Conservation (phyloP, 768 basidiomycete species). For the Podaxis rugospora region DNA sequence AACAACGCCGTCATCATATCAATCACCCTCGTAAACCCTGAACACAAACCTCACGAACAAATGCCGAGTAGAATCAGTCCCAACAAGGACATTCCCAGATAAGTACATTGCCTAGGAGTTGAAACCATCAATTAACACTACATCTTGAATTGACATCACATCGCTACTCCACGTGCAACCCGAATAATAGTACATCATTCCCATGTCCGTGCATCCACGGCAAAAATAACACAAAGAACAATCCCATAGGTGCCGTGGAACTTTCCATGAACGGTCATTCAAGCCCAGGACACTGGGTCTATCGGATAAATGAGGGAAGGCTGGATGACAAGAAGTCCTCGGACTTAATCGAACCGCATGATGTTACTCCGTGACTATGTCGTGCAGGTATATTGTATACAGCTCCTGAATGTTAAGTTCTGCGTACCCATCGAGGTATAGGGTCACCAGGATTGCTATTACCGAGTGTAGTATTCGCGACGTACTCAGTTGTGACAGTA, state of each 20-base stretch:
- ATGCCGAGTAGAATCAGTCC: too few relatives aligned
- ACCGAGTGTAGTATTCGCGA: background rate
- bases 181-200: background rate
- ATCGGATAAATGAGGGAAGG: background rate
- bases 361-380: background rate
- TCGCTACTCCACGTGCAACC: background rate
- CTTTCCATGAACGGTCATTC: background rate
- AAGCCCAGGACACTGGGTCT: background rate
- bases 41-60: too few relatives aligned
- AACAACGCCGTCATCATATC: too few relatives aligned
- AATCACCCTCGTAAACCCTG: too few relatives aligned
- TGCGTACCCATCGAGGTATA: background rate
- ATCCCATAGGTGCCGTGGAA: background rate
- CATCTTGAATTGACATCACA: too few relatives aligned
- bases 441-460: background rate
- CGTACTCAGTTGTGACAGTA: background rate
- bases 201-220: background rate
- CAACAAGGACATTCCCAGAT: too few relatives aligned
- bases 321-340: background rate
- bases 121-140: too few relatives aligned
- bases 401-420: background rate
- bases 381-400: background rate
- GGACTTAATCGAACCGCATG: background rate
- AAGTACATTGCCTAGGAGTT: too few relatives aligned
- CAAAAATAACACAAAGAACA: background rate